phyloP scores from a whole-genome alignment of 1,284 basidiomycete species.

The Trichosporon sp. region DNA sequence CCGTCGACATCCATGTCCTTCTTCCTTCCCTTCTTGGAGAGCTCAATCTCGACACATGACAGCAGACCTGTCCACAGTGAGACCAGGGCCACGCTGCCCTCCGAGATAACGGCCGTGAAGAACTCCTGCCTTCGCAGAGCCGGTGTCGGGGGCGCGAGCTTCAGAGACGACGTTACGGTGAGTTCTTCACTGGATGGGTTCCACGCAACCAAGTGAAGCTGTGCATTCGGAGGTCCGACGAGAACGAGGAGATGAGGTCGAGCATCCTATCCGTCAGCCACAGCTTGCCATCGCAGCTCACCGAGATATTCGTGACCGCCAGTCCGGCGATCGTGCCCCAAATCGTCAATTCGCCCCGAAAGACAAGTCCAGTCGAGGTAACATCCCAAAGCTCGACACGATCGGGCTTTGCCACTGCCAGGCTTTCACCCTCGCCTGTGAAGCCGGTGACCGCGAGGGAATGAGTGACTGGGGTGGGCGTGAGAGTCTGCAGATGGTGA shows the following conservation, averaged over 20 bases:
- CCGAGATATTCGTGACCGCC: slow-evolving; percentile 41
- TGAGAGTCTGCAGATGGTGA: slow-evolving; percentile 46
- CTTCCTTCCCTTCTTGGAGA: slow-evolving; percentile 40
- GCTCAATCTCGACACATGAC: slow-evolving; percentile 49
- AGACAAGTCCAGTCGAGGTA: slow-evolving; percentile 39
- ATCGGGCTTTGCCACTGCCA: slow-evolving; percentile 53
- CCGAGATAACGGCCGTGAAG: slow-evolving; percentile 47
- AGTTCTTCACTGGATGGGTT: slow-evolving; percentile 32
- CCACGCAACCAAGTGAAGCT: slow-evolving; percentile 47
- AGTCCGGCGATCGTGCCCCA: slow-evolving; percentile 55
- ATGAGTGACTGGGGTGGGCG: slow-evolving; percentile 53
- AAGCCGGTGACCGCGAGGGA: slow-evolving; percentile 42
- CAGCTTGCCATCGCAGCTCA: slow-evolving; percentile 30
- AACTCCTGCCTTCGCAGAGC: slow-evolving; percentile 52
- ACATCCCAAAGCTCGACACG: slow-evolving; percentile 53
- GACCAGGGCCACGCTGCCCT: slow-evolving; percentile 42
- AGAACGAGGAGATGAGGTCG: slow-evolving; percentile 52
- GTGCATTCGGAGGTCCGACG: slow-evolving; percentile 50
- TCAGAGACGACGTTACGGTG: slow-evolving; percentile 41
- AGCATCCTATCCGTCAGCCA: slow-evolving; percentile 38
- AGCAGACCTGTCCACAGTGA: slow-evolving; percentile 55
- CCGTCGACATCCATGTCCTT: slow-evolving; percentile 27
- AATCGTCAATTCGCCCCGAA: slow-evolving; percentile 40
- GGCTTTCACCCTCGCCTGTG: slow-evolving; percentile 33
- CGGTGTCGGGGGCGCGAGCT: slow-evolving; percentile 45